Evolutionary conservation across 495 filamentous ascomycete species (phyloP).

Genomic region (Lophiotrema nucula): DNA sequence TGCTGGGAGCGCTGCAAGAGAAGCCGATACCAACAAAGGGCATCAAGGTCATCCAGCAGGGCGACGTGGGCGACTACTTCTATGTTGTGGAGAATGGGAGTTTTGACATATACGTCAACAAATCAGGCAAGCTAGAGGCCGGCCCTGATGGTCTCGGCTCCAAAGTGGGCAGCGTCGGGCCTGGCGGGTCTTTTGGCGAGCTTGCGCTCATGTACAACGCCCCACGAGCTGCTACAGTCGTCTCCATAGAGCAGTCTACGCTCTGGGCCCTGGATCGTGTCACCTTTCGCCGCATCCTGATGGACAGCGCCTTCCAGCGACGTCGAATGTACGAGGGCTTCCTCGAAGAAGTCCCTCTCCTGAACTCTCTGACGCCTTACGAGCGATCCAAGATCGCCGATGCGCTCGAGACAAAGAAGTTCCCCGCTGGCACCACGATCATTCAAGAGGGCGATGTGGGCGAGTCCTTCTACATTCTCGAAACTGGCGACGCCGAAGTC

Average conservation of each 20-base stretch:
- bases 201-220: constrained; percentile 98
- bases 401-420: constrained; percentile 87
- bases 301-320: constrained; percentile 96
- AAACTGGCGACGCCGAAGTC: constrained; percentile 84
- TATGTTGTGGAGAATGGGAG: constrained; percentile 90
- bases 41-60: constrained; percentile 95
- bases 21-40: constrained; percentile 92
- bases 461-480: constrained; percentile 88
- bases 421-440: constrained; percentile 72
- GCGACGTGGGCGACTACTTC: constrained; percentile 95
- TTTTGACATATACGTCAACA: constrained; percentile 91
- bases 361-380: constrained; percentile 79
- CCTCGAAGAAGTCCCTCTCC: constrained; percentile 92
- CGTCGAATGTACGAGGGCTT: constrained; percentile 96
- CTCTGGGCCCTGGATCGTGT: constrained; percentile 94
- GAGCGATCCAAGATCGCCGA: constrained; percentile 97
- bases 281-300: constrained; percentile 95
- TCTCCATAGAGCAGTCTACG: constrained; percentile 76
- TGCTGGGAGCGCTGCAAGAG: constrained; percentile 87
- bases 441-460: constrained; percentile 91
- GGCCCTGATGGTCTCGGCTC: constrained; percentile 81
- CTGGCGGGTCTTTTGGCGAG: constrained; percentile 96
- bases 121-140: constrained; percentile 64
- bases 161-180: constrained; percentile 76
- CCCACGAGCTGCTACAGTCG: constrained; percentile 92